These are phyloP conservation scores for Citrus cavaleriei DNA, from an alignment of 345 rosid species.

Conservation along the genomic window DNA sequence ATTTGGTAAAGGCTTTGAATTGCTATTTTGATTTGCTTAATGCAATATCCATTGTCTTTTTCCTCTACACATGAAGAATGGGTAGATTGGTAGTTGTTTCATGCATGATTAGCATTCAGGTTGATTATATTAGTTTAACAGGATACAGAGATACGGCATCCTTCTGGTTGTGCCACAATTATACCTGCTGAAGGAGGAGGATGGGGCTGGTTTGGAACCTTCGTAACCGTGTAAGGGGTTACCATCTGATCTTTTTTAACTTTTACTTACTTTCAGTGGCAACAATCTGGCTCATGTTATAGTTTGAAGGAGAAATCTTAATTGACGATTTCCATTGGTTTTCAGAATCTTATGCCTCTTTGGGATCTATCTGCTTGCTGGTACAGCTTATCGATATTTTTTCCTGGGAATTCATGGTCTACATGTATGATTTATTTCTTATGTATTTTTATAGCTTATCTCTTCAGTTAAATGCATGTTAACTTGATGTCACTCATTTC, in stretches of 20 bases:
- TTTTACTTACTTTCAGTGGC: not conserved
- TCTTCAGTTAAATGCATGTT: not conserved
- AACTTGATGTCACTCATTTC: not conserved
- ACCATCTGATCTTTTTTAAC: not conserved
- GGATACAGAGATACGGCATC: slow-evolving; percentile 74
- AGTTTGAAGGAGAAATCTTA: slow-evolving; percentile 11
- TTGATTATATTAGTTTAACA: slow-evolving; percentile 25
- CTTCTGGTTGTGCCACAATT: slow-evolving; percentile 79
- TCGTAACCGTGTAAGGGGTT: slow-evolving; percentile 52
- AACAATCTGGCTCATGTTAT: not conserved
- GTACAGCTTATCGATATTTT: slow-evolving; percentile 65
- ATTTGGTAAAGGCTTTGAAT: not conserved
- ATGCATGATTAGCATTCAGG: slow-evolving; percentile 7
- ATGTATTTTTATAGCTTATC: not conserved
- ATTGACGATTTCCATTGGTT: slow-evolving; percentile 13
- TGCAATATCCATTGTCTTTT: not conserved
- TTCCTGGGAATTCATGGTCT: slow-evolving; percentile 63
- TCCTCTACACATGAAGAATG: not conserved
- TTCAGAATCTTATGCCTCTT: slow-evolving; percentile 66
- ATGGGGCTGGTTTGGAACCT: slow-evolving; percentile 80
- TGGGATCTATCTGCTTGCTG: slow-evolving; percentile 78
- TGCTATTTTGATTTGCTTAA: not conserved
- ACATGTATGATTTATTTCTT: slow-evolving; percentile 51
- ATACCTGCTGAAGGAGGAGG: slow-evolving; percentile 52
- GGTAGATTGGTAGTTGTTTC: not conserved